These are phyloP conservation scores for Nakazawaea sp. DNA, from an alignment of 805 yeast genomes.

Conservation along the genomic window DNA sequence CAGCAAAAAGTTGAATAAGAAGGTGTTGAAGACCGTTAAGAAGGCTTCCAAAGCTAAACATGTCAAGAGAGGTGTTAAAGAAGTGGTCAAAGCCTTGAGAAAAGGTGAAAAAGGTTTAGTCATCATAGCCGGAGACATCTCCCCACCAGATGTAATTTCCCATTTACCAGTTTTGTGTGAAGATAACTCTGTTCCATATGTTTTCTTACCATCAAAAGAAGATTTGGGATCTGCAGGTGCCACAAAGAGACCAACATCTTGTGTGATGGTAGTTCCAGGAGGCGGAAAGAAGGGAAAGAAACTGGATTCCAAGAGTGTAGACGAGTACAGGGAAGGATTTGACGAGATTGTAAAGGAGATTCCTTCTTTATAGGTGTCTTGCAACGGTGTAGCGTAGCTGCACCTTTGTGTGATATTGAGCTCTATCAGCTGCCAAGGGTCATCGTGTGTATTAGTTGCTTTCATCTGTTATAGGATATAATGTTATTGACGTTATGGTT, in stretches of 20 bases:
- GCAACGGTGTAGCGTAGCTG: too few species aligned
- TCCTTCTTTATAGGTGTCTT: constrained; percentile 28
- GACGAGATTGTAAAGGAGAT: constrained; percentile 96
- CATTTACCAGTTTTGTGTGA: constrained; percentile 97
- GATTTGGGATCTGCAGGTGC: constrained; percentile 99
- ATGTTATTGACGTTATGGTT: too few species aligned
- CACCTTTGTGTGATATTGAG: too few species aligned
- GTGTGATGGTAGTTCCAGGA: constrained; percentile 96
- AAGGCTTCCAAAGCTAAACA: constrained; percentile 98
- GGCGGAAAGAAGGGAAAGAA: constrained; percentile 80
- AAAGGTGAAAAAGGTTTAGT: constrained; percentile 98
- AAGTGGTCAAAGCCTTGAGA: constrained; percentile 95
- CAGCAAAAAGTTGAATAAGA: constrained; percentile 90
- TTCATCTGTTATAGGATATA: too few species aligned
- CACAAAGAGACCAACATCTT: constrained; percentile 97
- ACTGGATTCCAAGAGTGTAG: constrained; percentile 58
- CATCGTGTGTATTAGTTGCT: too few species aligned
- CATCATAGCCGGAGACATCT: constrained; percentile 94
- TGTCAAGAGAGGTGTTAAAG: constrained; percentile 98
- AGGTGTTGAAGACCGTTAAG: constrained; percentile 90
- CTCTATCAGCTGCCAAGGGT: too few species aligned
- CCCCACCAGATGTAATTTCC: constrained; percentile 94
- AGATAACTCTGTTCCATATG: constrained; percentile 84
- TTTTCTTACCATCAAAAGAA: constrained; percentile 95
- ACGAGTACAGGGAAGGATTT: constrained; percentile 85